Conservation (phyloP, 192 early-diverging fungal genomes). For the Gamsiella multidivaricata region DNA sequence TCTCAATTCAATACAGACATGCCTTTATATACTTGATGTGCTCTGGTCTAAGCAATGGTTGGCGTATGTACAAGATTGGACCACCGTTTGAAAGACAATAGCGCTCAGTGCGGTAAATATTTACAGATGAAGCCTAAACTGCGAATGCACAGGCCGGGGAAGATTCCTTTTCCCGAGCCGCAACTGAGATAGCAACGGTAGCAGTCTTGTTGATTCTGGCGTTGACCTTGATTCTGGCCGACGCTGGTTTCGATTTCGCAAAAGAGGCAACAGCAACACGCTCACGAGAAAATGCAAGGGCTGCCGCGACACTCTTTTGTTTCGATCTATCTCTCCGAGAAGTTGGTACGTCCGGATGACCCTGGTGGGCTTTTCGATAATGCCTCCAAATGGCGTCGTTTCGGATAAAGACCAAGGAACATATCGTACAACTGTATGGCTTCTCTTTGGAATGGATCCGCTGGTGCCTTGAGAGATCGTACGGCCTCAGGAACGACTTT, state of each 20-base stretch:
- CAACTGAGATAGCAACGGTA: not conserved
- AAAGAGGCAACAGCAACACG: too few species aligned
- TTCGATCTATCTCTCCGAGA: slow-evolving; percentile 24
- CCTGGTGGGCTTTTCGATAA: slow-evolving; percentile 61
- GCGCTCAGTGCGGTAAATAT: too few species aligned
- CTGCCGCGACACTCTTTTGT: too few species aligned
- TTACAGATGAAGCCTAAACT: not conserved
- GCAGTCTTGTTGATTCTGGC: not conserved
- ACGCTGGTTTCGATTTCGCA: not conserved
- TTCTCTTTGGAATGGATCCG: slow-evolving; percentile 77
- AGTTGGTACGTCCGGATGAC: slow-evolving; percentile 35
- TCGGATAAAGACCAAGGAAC: slow-evolving; percentile 75
- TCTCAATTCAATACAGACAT: too few species aligned
- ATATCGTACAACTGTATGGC: slow-evolving; percentile 77
- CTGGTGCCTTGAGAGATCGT: slow-evolving; percentile 84
- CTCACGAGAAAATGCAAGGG: too few species aligned
- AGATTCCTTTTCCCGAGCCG: not conserved
- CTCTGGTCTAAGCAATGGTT: too few species aligned
- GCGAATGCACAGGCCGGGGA: not conserved
- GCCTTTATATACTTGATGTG: too few species aligned
- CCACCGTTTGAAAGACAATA: too few species aligned
- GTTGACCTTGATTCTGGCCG: not conserved
- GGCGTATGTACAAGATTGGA: too few species aligned
- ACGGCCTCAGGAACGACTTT: slow-evolving; percentile 23
- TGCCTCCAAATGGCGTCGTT: slow-evolving; percentile 84